phyloP scores from a whole-genome alignment of 192 early-diverging fungal species.

The Entomortierella lignicola region DNA sequence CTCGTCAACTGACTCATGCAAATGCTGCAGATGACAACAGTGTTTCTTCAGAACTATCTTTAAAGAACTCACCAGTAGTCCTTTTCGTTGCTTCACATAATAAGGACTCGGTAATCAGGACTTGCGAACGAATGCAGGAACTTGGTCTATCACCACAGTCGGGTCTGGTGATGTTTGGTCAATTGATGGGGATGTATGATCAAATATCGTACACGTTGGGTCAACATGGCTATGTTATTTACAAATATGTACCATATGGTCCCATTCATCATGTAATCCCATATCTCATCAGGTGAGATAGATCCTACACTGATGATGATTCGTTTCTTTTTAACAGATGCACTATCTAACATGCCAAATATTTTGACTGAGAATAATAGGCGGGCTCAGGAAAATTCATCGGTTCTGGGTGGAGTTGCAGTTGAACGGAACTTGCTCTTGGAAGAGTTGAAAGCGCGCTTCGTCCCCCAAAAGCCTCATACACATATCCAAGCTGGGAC shows the following conservation, averaged over 20 bases:
- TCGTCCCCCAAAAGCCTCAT: conserved; percentile 18
- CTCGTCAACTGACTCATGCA: conserved; percentile 33
- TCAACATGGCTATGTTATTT: conserved; percentile 77
- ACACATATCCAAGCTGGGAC: conserved; percentile 14
- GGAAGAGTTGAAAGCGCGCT: conserved; percentile 66
- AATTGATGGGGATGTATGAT: conserved; percentile 96
- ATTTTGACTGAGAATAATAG: background rate
- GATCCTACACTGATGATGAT: too few species aligned
- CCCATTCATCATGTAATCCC: conserved; percentile 91
- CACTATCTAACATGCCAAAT: too few species aligned
- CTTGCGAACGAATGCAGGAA: conserved; percentile 70
- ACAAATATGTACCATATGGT: conserved; percentile 96
- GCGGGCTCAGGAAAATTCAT: conserved; percentile 94
- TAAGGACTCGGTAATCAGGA: conserved; percentile 74
- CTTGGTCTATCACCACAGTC: conserved; percentile 62
- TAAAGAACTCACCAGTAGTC: conserved; percentile 62
- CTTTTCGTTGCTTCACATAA: conserved; percentile 95
- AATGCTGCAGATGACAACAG: conserved; percentile 1
- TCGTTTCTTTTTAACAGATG: too few species aligned
- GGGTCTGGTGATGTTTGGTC: conserved; percentile 87
- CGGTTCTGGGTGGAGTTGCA: conserved; percentile 73
- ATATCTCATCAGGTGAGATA: too few species aligned
- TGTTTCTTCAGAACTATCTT: conserved; percentile 11
- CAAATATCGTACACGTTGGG: conserved; percentile 85
- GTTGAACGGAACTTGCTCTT: conserved; percentile 68